phyloP scores from a whole-genome alignment of 768 basidiomycete species.

The Coprinellus micaceus region DNA sequence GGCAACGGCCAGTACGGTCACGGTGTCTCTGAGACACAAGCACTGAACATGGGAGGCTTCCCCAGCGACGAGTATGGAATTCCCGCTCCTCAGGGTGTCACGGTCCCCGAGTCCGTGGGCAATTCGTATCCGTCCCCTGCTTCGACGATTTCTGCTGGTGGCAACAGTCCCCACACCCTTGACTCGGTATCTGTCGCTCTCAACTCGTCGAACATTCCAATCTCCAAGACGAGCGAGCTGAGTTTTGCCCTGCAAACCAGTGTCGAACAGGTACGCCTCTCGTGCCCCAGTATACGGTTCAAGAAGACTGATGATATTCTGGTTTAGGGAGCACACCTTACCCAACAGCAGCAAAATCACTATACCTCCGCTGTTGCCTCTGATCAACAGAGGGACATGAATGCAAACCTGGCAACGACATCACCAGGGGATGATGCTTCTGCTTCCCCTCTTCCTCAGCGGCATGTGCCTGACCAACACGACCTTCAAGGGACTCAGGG shows the following conservation, averaged over 20 bases:
- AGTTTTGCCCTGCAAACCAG: slow-evolving; percentile 32
- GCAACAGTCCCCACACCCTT: slow-evolving; percentile 24
- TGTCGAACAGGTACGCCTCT: slow-evolving; percentile 25
- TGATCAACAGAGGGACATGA: not conserved
- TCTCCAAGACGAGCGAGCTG: slow-evolving; percentile 34
- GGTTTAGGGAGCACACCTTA: not conserved
- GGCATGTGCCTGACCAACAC: no score
- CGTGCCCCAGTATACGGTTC: no score
- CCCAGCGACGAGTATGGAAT: slow-evolving; percentile 12
- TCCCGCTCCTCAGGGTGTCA: slow-evolving; percentile 4
- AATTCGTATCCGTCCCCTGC: slow-evolving; percentile 33
- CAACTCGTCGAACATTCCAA: slow-evolving; percentile 18
- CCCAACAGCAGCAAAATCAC: not conserved
- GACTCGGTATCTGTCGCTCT: slow-evolving; percentile 13
- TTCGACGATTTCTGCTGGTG: slow-evolving; percentile 42
- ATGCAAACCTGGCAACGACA: not conserved
- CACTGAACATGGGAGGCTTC: slow-evolving; percentile 3
- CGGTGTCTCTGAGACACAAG: slow-evolving; percentile 4
- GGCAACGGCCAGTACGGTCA: slow-evolving; percentile 6
- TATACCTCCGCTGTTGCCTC: not conserved
- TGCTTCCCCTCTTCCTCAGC: no score
- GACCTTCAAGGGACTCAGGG: not conserved
- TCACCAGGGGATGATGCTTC: slow-evolving; percentile 1
- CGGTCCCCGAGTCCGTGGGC: slow-evolving; percentile 7
- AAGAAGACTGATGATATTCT: slow-evolving; percentile 5